Percentiles rank a stretch among this genome's conserved stretches.
These are phyloP conservation scores for Schwanniomyces vanrijiae DNA, from an alignment of 805 yeast species.

Conservation along the genomic window DNA sequence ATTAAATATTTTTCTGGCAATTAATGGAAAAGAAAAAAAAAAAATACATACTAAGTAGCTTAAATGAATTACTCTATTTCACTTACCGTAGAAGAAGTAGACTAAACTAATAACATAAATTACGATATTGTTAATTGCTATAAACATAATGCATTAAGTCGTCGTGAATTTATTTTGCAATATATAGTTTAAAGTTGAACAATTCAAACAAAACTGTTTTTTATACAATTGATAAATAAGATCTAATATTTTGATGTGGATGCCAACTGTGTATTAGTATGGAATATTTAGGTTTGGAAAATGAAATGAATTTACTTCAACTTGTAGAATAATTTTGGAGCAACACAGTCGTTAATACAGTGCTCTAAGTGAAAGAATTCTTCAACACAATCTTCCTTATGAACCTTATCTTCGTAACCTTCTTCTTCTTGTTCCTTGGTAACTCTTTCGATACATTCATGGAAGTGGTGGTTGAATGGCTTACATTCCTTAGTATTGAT, in stretches of 20 bases:
- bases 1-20: too few relatives aligned
- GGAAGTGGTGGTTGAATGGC: conserved; percentile 81
- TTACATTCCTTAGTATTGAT: conserved; percentile 64
- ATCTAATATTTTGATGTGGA: conserved; percentile 1
- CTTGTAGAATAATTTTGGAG: conserved; percentile 85
- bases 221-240: not conserved
- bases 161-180: conserved; percentile 1
- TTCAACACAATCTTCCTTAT: conserved; percentile 97
- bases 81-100: too few relatives aligned
- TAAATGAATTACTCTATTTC: too few relatives aligned
- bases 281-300: not conserved
- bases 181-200: conserved; percentile 1
- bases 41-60: too few relatives aligned
- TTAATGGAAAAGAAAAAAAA: too few relatives aligned
- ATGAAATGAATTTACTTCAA: conserved; percentile 54
- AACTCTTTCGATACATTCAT: conserved; percentile 95
- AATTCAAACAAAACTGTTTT: not conserved
- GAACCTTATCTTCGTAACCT: conserved; percentile 72
- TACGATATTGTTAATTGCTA: not conserved
- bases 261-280: not conserved
- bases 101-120: not conserved
- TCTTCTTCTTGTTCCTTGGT: conserved; percentile 82
- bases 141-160: not conserved
- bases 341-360: conserved; percentile 87
- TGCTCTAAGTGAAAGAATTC: conserved; percentile 97